Base-by-base conservation (phyloP, 768 basidiomycete genomes). In the Macrolepiota dolichaula region DNA sequence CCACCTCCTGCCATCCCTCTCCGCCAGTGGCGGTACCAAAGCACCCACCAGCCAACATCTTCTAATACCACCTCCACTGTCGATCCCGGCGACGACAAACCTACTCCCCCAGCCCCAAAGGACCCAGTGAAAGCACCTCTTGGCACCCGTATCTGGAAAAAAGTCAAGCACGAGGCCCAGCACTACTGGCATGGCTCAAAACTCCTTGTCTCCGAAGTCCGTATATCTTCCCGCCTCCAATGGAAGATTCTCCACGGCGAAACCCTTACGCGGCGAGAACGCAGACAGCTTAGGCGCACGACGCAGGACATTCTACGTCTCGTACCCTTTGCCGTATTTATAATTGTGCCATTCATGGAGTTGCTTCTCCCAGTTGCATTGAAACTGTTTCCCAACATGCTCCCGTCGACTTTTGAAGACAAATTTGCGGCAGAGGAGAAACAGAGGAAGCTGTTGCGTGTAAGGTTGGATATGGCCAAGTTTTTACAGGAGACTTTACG, bases 311-410 rank as follows among this genome's bases (percentile, higher is more conserved):
- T 98, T 32, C 75, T 99, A 56, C 87, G 97, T 32, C 86, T 99
- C 13, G 87, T 98, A 24, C 97, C 97, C 1, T 99, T 99, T 74
- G 86, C 92, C 6, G 94, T 94, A 53, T 98, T 99, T 77, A 71
- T 98, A 64, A 80, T 97, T 67, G 93, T 99, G 2, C 97, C 97
- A 0, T 98, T 98, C 81, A 98, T 98, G 96, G 97, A 98, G 71
- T 72, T 99, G 17, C 81, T 99, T 4, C 85, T 99, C 2, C 97
- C 97, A 1, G 93, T 99, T 42, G 96, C 95, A 0, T 82, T 99
- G 65, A 97, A 96, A 73, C 76, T 99, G 47, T 99, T 99, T 83
- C 97, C 97, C 13, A 98, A 92, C 74, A 98, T 98, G 94, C 85
- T 99, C 4, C 97, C 97, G 0, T 96, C 93, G 0, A 99, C 97